Evolutionary conservation across 805 yeast species (phyloP), one percentile per base, ranked within the genome.

Genomic region (Hanseniaspora opuntiae): DNA sequence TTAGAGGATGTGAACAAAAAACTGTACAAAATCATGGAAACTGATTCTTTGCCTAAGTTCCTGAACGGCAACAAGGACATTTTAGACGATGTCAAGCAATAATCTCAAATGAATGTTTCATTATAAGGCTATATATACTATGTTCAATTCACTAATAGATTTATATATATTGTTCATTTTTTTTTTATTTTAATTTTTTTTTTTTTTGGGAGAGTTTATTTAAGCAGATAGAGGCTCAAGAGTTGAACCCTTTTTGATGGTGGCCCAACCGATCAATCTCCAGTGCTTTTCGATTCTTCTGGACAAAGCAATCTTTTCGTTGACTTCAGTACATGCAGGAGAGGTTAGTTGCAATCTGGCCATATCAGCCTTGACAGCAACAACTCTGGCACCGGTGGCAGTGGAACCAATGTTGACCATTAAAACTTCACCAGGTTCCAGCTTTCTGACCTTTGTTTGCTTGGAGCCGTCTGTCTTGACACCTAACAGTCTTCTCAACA

Each of bases 201-300:
- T 30, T 30, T 30, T 30, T 30, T 30, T 30, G 14, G 33, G 12
- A 1, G 12, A 3, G 14, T 3, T 30, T 32, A 52, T 5, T 53
- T 55, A 51, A 61, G 64, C 64, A 58, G 67, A 67, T 52, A 81
- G 72, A 61, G 93, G 93, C 65, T 85, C 94, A 67, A 85, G 77
- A 55, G 89, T 82, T 57, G 89, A 83, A 72, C 96, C 96, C 72
- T 86, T 87, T 73, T 85, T 85, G 68, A 89, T 90, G 50, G 96
- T 88, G 62, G 98, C 99, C 99, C 99, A 93, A 64, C 99, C 99
- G 73, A 93, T 93, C 69, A 93, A 78, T 78, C 99, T 93, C 96
- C 97, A 93, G 71, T 93, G 99, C 80, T 90, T 90, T 69, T 93
- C 99, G 63, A 93, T 93, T 79, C 98, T 89, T 78, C 99, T 86